Evolutionary conservation across 352 stramenopile genomes (phyloP).

Genomic region (Phytopythium kandeliae): DNA sequence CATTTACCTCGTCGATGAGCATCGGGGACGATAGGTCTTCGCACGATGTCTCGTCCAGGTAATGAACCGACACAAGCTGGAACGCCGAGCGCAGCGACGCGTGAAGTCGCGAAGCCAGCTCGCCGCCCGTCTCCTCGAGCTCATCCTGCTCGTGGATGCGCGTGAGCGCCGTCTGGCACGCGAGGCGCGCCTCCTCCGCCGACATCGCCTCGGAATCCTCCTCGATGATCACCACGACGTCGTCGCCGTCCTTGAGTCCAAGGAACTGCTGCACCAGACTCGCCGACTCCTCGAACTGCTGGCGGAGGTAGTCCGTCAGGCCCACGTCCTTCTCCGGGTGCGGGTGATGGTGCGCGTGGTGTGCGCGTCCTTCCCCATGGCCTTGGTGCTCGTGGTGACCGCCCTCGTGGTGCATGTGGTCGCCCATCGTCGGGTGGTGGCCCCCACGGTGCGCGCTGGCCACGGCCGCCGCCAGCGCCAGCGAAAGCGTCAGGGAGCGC

Average conservation of each 20-base stretch:
- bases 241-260: constrained; percentile 6
- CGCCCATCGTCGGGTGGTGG: constrained; percentile 2
- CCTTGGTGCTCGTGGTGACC: constrained; percentile 8
- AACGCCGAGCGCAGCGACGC: constrained; percentile 34
- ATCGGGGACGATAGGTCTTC: constrained; percentile 28
- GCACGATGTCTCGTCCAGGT: constrained; percentile 42
- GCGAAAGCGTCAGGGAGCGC: constrained; percentile 17
- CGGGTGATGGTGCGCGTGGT: too few relatives aligned
- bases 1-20: constrained; percentile 25
- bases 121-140: constrained; percentile 19
- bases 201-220: constrained; percentile 13
- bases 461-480: constrained; percentile 15
- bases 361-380: constrained; percentile 3
- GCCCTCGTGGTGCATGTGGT: neutral
- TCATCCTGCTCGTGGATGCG: constrained; percentile 39
- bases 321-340: constrained; percentile 9
- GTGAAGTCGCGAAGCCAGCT: constrained; percentile 27
- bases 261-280: constrained; percentile 37
- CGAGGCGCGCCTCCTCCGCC: constrained; percentile 20
- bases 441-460: constrained; percentile 11
- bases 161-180: constrained; percentile 42
- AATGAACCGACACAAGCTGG: constrained; percentile 31
- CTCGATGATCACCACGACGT: constrained; percentile 28
- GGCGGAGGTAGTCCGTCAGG: constrained; percentile 23
- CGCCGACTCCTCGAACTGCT: constrained; percentile 33